A percentile compares a stretch with the other conserved stretches of the same genome.
These are phyloP conservation scores for Pichia sp. DNA, from an alignment of 1,139 yeast species.

Conservation along the genomic window DNA sequence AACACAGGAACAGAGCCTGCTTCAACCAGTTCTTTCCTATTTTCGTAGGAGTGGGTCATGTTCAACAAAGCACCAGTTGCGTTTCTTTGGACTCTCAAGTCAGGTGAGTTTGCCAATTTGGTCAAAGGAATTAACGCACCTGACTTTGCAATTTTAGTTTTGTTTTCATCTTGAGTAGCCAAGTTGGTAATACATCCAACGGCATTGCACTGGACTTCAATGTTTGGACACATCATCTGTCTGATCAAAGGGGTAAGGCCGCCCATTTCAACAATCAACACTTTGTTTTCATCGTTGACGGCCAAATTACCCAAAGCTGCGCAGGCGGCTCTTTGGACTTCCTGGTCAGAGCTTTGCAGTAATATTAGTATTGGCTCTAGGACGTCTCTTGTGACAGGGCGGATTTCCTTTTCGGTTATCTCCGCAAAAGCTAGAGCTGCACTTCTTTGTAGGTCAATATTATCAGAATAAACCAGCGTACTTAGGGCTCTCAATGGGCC, in stretches of 20 bases:
- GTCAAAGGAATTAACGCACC: constrained; percentile 97
- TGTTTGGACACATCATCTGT: constrained; percentile 96
- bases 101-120: constrained; percentile 88
- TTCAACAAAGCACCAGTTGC: constrained; percentile 97
- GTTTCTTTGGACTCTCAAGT: constrained; percentile 93
- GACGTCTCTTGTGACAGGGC: constrained; percentile 86
- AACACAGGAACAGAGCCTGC: constrained; percentile 98
- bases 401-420: constrained; percentile 91
- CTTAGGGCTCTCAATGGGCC: constrained; percentile 86
- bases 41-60: constrained; percentile 97
- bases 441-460: constrained; percentile 89
- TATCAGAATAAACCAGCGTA: constrained; percentile 90
- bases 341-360: constrained; percentile 82
- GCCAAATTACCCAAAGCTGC: constrained; percentile 98
- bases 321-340: constrained; percentile 97
- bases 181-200: constrained; percentile 97
- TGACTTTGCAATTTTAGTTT: constrained; percentile 88
- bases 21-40: constrained; percentile 91
- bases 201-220: constrained; percentile 98
- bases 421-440: constrained; percentile 99
- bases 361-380: constrained; percentile 88
- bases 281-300: constrained; percentile 90
- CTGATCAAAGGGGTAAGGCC: constrained; percentile 93
- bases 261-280: constrained; percentile 94
- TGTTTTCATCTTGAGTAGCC: constrained; percentile 98